Conservation (phyloP, 768 basidiomycete genomes). For the Megacollybia marginata region DNA sequence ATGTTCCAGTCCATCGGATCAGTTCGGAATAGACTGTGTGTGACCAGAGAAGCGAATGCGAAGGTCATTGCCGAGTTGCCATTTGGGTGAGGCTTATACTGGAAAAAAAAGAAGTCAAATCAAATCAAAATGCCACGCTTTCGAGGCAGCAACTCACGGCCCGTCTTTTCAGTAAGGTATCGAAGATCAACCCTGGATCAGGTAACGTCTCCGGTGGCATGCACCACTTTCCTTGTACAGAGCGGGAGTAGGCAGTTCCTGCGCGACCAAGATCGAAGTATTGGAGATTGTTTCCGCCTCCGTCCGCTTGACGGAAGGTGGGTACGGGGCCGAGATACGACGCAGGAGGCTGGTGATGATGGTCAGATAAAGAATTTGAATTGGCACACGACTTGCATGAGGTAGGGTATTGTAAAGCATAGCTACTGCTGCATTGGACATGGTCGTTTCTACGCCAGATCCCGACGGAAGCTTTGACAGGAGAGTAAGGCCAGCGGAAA, state of each 20-base stretch:
- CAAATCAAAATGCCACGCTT: neutral
- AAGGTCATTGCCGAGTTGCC: conserved; percentile 26
- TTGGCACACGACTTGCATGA: conserved; percentile 4
- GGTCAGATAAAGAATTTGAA: neutral
- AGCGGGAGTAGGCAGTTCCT: conserved; percentile 35
- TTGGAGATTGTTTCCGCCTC: conserved; percentile 26
- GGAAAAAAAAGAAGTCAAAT: neutral
- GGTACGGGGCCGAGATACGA: conserved; percentile 10
- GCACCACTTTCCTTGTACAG: conserved; percentile 25
- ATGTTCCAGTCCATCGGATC: conserved; percentile 23
- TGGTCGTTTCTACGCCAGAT: neutral
- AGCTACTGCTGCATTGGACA: conserved; percentile 4
- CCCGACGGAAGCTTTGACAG: conserved; percentile 1
- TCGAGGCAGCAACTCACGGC: conserved; percentile 8
- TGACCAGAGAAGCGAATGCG: conserved; percentile 45
- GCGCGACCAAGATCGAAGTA: conserved; percentile 31
- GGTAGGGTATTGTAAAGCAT: conserved; percentile 9
- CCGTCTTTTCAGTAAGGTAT: conserved; percentile 31
- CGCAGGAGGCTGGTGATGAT: conserved; percentile 4
- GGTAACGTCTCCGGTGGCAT: conserved; percentile 26
- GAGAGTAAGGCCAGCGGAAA: conserved; percentile 1
- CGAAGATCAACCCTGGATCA: conserved; percentile 40
- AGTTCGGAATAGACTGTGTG: conserved; percentile 44
- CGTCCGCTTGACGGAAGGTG: conserved; percentile 29
- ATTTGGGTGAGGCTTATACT: conserved; percentile 4